Conservation (phyloP, 805 yeast genomes). For the Jamesozyma hellenica region DNA sequence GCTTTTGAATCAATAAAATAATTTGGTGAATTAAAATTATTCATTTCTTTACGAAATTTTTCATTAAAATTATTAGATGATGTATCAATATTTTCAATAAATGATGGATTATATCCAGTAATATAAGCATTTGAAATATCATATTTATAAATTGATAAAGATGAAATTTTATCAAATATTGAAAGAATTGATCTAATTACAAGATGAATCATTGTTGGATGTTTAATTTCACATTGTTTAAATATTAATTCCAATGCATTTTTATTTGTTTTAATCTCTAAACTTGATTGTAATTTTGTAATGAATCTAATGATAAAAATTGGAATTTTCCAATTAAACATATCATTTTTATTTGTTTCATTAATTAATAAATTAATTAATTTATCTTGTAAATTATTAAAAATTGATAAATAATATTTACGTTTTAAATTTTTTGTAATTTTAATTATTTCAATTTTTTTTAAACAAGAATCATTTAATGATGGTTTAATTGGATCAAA, state of each 20-base stretch:
- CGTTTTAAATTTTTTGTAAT: slow-evolving; percentile 54
- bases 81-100: slow-evolving; percentile 36
- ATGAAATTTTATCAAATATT: slow-evolving; percentile 38
- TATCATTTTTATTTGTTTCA: slow-evolving; percentile 5
- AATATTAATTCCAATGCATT: slow-evolving; percentile 37
- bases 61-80: slow-evolving; percentile 30
- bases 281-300: slow-evolving; percentile 42
- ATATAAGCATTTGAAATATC: slow-evolving; percentile 36
- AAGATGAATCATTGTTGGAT: slow-evolving; percentile 55
- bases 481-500: slow-evolving; percentile 48
- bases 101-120: slow-evolving; percentile 36
- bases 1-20: slow-evolving; percentile 51
- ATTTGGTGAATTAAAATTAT: slow-evolving; percentile 35
- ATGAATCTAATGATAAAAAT: slow-evolving; percentile 41
- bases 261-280: slow-evolving; percentile 38
- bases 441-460: slow-evolving; percentile 49
- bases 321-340: slow-evolving; percentile 46
- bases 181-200: slow-evolving; percentile 54
- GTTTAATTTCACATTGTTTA: slow-evolving; percentile 44
- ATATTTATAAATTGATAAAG: slow-evolving; percentile 39
- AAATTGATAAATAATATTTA: slow-evolving; percentile 31
- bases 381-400: slow-evolving; percentile 36
- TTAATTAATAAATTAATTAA: slow-evolving; percentile 20
- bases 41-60: slow-evolving; percentile 43
- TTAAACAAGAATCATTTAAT: slow-evolving; percentile 39